Conservation (phyloP, 805 yeast genomes). For the Metschnikowia lochheadii region DNA sequence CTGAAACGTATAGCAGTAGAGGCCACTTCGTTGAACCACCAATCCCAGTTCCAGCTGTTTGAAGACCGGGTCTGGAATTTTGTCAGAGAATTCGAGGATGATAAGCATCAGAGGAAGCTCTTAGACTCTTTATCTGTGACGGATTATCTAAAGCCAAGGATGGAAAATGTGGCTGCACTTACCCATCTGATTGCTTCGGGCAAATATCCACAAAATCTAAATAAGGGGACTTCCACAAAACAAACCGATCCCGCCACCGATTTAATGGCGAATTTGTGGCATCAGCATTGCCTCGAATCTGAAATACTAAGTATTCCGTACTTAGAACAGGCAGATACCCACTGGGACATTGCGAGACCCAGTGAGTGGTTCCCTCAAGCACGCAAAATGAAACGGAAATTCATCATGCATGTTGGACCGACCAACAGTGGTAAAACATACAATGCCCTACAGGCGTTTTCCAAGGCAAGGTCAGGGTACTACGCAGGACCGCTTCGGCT, state of each 20-base stretch:
- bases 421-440: slow-evolving; percentile 96
- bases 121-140: slow-evolving; percentile 1
- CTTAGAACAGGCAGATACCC: slow-evolving; percentile 7
- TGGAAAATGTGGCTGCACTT: slow-evolving; percentile 5
- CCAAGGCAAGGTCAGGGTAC: slow-evolving; percentile 66
- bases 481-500: slow-evolving; percentile 93
- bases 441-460: slow-evolving; percentile 67
- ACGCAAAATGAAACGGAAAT: slow-evolving; percentile 67
- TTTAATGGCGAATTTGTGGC: slow-evolving; percentile 4
- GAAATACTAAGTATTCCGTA: slow-evolving; percentile 1
- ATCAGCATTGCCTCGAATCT: slow-evolving; percentile 8
- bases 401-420: slow-evolving; percentile 95
- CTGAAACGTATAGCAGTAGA: not conserved
- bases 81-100: not conserved
- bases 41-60: not conserved
- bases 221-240: not conserved
- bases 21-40: not conserved
- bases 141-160: slow-evolving; percentile 8
- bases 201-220: slow-evolving; percentile 5
- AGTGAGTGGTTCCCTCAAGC: slow-evolving; percentile 80
- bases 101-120: too few relatives aligned
- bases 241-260: not conserved
- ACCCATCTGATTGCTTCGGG: slow-evolving; percentile 7
- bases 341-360: slow-evolving; percentile 26
- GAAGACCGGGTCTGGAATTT: not conserved